Percentiles rank a stretch among this genome's conserved stretches.
Conservation (phyloP, 2,329 filamentous ascomycete genomes). For the Colletotrichum scovillei region DNA sequence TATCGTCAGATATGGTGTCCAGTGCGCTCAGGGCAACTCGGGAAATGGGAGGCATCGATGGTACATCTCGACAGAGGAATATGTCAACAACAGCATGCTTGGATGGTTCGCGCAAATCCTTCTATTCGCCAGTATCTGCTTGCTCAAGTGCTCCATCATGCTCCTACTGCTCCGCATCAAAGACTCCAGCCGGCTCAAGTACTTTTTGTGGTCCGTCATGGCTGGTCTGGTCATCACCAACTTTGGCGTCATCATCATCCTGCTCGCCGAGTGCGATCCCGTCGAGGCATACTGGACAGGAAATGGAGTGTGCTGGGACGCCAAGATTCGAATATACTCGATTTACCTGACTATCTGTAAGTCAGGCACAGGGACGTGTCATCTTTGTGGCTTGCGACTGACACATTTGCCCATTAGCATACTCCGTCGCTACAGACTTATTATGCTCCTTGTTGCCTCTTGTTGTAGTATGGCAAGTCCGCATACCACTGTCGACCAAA, state of each 20-base stretch:
- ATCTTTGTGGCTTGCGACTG: not conserved
- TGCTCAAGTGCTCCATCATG: conserved; percentile 56
- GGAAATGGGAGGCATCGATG: conserved; percentile 53
- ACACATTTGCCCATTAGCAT: conserved; percentile 31
- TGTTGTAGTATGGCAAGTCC: conserved; percentile 47
- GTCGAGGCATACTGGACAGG: conserved; percentile 46
- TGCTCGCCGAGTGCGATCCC: conserved; percentile 47
- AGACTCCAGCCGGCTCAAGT: conserved; percentile 44
- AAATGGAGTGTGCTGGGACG: conserved; percentile 44
- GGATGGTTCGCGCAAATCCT: conserved; percentile 54
- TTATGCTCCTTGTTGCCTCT: conserved; percentile 44
- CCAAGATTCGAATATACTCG: conserved; percentile 45
- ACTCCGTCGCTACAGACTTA: conserved; percentile 42
- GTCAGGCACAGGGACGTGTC: not conserved
- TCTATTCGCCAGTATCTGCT: conserved; percentile 51
- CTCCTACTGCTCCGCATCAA: conserved; percentile 55
- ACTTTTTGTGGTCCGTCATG: conserved; percentile 46
- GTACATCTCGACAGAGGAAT: conserved; percentile 46
- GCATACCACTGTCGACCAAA: conserved; percentile 45
- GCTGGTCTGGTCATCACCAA: conserved; percentile 46
- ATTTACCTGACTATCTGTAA: conserved; percentile 47
- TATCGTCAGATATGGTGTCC: conserved; percentile 45
- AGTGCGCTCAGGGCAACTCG: conserved; percentile 45
- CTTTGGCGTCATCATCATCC: conserved; percentile 44
- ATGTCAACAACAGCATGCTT: conserved; percentile 49